Base-by-base conservation (phyloP, 371 early-diverging fungal genomes). In the Funneliformis caledonium region DNA sequence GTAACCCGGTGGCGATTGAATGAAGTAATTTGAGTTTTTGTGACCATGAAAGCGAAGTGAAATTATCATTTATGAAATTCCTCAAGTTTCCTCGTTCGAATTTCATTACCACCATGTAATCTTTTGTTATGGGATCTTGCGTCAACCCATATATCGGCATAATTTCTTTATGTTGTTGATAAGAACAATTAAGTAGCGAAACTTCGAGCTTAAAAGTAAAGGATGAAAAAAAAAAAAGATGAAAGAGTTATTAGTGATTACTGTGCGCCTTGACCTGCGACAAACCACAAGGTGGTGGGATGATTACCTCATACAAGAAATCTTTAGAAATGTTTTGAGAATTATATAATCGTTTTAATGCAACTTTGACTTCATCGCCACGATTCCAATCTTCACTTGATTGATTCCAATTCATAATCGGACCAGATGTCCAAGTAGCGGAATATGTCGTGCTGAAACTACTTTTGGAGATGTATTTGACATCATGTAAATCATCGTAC, bases 31-130 rank as follows among this genome's bases (percentile, higher is more conserved):
- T 37, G 8, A 74, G 31, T 48, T 42, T 50, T 74, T 74, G 48
- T 56, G 37, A 26, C 74, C 74, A 74, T 22, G 74, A 50, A 22
- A 74, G 43, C 0, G 48, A 9, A 48, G 10, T 14, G 33, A 31
- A 74, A 74, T 74, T 50, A 52, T 74, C 31, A 16, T 52, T 16
- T 33, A 76, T 59, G 43, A 60, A 76, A 62, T n/a, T 26, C 61
- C 43, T 31, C 37, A 76, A 76, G 42, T 61, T 62, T 59, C 76
- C 76, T n/a, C 22, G 61, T 47, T n/a, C 45, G 26, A 43, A 31
- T n/a, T 61, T 19, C n/a, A 59, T 76, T 62, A 76, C 45, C 11
- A 76, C 43, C 59, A 76, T 61, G 45, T 76, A 76, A 47, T 76
- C 76, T 61, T 42, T 47, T 5, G 42, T 76, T 59, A 37, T 43